Evolutionary conservation across 108 stramenopile genomes (phyloP).

Genomic region (Conticribra guillardii): DNA sequence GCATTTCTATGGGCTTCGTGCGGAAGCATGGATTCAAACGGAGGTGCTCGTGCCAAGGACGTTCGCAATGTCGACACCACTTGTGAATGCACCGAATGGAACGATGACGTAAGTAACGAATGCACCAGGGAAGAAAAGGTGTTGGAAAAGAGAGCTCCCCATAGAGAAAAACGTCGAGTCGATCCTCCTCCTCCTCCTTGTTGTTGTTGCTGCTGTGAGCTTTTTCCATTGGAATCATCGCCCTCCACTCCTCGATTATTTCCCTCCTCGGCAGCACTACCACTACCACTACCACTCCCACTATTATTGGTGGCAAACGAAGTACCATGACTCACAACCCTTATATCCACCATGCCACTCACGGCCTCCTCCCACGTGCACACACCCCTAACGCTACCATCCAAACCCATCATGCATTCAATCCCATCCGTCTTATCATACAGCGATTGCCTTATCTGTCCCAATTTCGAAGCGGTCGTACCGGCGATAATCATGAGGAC

Average conservation of each 20-base stretch:
- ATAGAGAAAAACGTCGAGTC: slow-evolving; percentile 72
- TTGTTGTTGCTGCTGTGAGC: background rate
- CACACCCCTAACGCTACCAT: slow-evolving; percentile 54
- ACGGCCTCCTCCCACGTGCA: slow-evolving; percentile 89
- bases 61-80: slow-evolving; percentile 78
- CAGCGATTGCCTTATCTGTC: slow-evolving; percentile 84
- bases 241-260: background rate
- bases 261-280: slow-evolving; percentile 15
- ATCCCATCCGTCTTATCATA: slow-evolving; percentile 89
- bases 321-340: slow-evolving; percentile 61
- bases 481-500: slow-evolving; percentile 84
- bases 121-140: slow-evolving; percentile 89
- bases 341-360: slow-evolving; percentile 68
- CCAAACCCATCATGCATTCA: slow-evolving; percentile 61
- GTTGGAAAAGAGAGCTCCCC: slow-evolving; percentile 83
- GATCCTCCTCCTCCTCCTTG: background rate
- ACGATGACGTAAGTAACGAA: slow-evolving; percentile 79
- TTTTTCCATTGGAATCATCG: background rate
- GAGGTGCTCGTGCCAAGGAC: slow-evolving; percentile 84
- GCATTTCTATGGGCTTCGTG: slow-evolving; percentile 92
- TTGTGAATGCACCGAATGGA: slow-evolving; percentile 80
- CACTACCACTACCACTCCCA: background rate
- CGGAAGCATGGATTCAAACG: slow-evolving; percentile 67
- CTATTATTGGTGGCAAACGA: slow-evolving; percentile 9
- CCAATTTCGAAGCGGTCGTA: slow-evolving; percentile 82